phyloP scores from a whole-genome alignment of 176 grass and related monocot species.

The Juncus effusus region DNA sequence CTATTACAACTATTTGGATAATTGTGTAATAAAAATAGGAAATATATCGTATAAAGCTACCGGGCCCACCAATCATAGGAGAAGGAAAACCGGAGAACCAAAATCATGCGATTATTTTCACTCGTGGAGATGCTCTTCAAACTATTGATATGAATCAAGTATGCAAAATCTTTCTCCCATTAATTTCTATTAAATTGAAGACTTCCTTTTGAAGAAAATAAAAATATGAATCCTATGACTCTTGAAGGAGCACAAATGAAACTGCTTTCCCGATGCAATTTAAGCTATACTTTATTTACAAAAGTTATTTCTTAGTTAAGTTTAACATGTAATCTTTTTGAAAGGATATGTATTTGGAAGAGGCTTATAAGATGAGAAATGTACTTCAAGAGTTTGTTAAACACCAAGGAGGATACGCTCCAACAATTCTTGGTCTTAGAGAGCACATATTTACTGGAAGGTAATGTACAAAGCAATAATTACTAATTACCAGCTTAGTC shows the following conservation, averaged over 20 bases:
- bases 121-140: slow-evolving; percentile 90
- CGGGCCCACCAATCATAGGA: slow-evolving; percentile 77
- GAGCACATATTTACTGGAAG: slow-evolving; percentile 98
- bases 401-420: slow-evolving; percentile 51
- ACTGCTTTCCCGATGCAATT: slow-evolving; percentile 16
- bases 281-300: not conserved
- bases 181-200: not conserved
- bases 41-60: slow-evolving; percentile 91
- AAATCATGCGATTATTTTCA: slow-evolving; percentile 97
- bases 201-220: too few relatives aligned
- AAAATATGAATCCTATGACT: too few relatives aligned
- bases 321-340: slow-evolving; percentile 23
- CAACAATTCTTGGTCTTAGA: slow-evolving; percentile 83
- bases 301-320: not conserved
- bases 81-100: slow-evolving; percentile 99
- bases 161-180: not conserved
- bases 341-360: slow-evolving; percentile 96
- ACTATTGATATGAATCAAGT: slow-evolving; percentile 99
- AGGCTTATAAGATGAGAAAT: slow-evolving; percentile 99
- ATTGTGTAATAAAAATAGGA: slow-evolving; percentile 44
- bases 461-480: slow-evolving; percentile 23
- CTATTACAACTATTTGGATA: not conserved
- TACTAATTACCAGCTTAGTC: slow-evolving; percentile 1
- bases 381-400: slow-evolving; percentile 86
- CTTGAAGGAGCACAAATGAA: not conserved